A percentile compares a stretch with the other conserved stretches of the same genome.
These are phyloP conservation scores for Saturnispora dispora DNA, from an alignment of 805 yeast genomes.

Conservation along the genomic window DNA sequence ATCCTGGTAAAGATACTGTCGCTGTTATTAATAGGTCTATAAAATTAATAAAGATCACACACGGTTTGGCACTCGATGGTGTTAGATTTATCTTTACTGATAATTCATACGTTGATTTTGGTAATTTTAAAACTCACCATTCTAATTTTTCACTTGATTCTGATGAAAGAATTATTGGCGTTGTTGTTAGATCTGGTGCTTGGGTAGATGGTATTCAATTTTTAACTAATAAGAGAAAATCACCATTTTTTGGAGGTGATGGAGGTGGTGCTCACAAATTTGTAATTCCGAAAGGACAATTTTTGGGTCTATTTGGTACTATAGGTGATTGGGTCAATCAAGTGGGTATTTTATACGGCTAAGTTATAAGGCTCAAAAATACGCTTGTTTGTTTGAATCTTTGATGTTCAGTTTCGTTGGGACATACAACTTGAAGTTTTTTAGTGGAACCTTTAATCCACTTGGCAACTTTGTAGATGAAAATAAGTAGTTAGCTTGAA, in stretches of 20 bases:
- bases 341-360: constrained; percentile 56
- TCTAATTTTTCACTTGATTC: constrained; percentile 45
- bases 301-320: constrained; percentile 69
- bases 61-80: constrained; percentile 81
- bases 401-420: constrained; percentile 12
- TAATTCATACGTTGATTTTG: constrained; percentile 30
- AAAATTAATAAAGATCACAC: constrained; percentile 51
- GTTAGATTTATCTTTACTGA: constrained; percentile 42
- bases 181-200: constrained; percentile 63
- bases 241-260: constrained; percentile 56
- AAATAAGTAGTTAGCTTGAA: constrained; percentile 15
- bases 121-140: constrained; percentile 43
- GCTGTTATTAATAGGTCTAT: constrained; percentile 22
- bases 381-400: background rate
- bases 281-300: constrained; percentile 51
- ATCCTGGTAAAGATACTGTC: constrained; percentile 12
- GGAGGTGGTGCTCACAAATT: constrained; percentile 55
- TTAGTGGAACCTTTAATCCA: constrained; percentile 22
- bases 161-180: constrained; percentile 53
- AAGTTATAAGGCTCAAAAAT: constrained; percentile 1
- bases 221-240: constrained; percentile 49
- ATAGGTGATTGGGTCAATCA: constrained; percentile 66
- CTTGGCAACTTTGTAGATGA: constrained; percentile 17
- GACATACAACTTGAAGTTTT: constrained; percentile 10
- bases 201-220: constrained; percentile 89